phyloP scores from a whole-genome alignment of 345 rosid species.

The Sisymbrium irio region DNA sequence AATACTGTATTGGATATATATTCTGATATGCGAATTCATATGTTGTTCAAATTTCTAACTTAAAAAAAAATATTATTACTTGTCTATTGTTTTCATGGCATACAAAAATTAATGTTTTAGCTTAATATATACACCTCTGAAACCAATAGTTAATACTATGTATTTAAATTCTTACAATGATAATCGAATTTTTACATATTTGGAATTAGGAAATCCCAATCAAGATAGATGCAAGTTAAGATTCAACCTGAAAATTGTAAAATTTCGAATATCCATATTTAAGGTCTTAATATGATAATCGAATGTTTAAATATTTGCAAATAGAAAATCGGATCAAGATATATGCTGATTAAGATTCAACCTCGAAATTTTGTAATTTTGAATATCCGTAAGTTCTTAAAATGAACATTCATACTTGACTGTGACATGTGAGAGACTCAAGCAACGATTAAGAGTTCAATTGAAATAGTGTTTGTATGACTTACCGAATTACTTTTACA shows the following conservation, averaged over 20 bases:
- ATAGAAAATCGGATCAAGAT: too few species aligned
- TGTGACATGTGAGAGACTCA: constrained; percentile 1
- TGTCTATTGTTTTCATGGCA: neutral
- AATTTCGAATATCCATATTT: neutral
- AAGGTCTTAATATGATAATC: too few species aligned
- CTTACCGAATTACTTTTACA: neutral
- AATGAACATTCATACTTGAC: too few species aligned
- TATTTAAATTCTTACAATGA: neutral
- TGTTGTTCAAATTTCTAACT: neutral
- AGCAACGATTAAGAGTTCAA: neutral
- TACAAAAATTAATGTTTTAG: neutral
- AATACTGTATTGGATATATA: too few species aligned
- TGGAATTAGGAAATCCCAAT: neutral
- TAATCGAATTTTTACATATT: neutral
- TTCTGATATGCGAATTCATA: too few species aligned
- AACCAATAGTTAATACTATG: neutral
- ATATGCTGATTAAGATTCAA: too few species aligned
- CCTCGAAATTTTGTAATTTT: too few species aligned
- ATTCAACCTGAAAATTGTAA: neutral
- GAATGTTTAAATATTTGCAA: too few species aligned
- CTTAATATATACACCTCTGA: neutral
- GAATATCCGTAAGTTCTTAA: too few species aligned
- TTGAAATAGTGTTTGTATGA: neutral
- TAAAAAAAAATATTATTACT: neutral
- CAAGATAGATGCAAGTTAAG: neutral